Evolutionary conservation across 345 rosid genomes (phyloP).

Genomic region (Eucalyptus sp.): DNA sequence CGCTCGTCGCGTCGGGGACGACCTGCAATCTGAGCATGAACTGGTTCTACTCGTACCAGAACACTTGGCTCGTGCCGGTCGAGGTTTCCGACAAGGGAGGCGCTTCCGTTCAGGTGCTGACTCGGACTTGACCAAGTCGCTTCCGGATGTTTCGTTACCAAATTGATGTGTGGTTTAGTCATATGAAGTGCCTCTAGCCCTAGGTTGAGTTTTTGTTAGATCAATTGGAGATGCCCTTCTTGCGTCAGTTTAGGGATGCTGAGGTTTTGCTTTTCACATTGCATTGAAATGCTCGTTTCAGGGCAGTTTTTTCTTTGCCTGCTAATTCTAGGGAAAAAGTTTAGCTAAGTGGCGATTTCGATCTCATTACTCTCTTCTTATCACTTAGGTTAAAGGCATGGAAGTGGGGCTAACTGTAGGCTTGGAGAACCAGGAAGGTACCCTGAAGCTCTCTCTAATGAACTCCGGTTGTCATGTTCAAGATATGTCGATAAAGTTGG

Average conservation of each 20-base stretch:
- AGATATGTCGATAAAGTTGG: constrained; percentile 54
- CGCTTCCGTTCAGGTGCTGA: constrained; percentile 78
- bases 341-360: not conserved
- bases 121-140: not conserved
- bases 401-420: constrained; percentile 82
- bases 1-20: constrained; percentile 68
- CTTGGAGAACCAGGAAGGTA: constrained; percentile 65
- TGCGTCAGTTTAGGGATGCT: not conserved
- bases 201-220: not conserved
- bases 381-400: constrained; percentile 95
- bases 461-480: constrained; percentile 78
- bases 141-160: not conserved
- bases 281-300: not conserved
- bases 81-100: constrained; percentile 61
- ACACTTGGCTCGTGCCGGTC: constrained; percentile 62
- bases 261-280: not conserved
- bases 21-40: constrained; percentile 79
- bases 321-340: not conserved
- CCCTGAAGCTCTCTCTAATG: constrained; percentile 52
- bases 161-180: not conserved
- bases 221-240: not conserved
- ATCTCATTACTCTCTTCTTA: constrained; percentile 35
- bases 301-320: not conserved
- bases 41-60: constrained; percentile 58
- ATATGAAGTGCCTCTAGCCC: not conserved